Evolutionary conservation across 768 basidiomycete species (phyloP), one percentile per base, ranked within the genome.

Genomic region (Phylloporus sp.): DNA sequence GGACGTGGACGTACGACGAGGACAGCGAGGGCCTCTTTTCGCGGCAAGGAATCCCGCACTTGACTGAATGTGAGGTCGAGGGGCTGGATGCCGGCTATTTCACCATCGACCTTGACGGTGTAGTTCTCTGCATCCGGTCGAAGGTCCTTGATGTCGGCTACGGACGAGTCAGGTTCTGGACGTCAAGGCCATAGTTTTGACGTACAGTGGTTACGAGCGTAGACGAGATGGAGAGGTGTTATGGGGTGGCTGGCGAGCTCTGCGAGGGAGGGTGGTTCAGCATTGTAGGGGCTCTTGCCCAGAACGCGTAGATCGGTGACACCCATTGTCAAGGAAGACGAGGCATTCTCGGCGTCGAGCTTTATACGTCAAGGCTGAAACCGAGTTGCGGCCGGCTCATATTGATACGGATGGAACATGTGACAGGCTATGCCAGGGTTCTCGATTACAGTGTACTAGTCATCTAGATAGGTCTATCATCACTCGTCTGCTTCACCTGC

Each of bases 401-500:
- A n/a, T n/a, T n/a, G n/a, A n/a, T n/a, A n/a, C n/a, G n/a, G n/a
- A n/a, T n/a, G n/a, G n/a, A n/a, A n/a, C n/a, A n/a, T n/a, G n/a
- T n/a, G n/a, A n/a, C n/a, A n/a, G 27, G 27, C 27, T 8, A 11
- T n/a, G 29, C n/a, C 29, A 31, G 14, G 15, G 14, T 29, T 23
- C 21, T 39, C 22, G 38, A 65, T 66, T 63, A 63, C 55, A 60
- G 31, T 59, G 49, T 61, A 42, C 42, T 26, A 29, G 33, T 26
- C 18, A 43, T 58, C 55, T 58, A 66, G 42, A 50, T 34, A 41
- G 26, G 42, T 50, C 52, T 46, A 44, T 46, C 20, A 42, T 71
- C 78, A 84, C 47, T 84, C 83, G 9, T 86, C 85, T 24, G 79
- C 74, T 55, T 84, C 75, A 18, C 86, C 85, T 22, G 87, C 71